phyloP scores from a whole-genome alignment of 768 basidiomycete genomes.

The Suillus clintonianus region DNA sequence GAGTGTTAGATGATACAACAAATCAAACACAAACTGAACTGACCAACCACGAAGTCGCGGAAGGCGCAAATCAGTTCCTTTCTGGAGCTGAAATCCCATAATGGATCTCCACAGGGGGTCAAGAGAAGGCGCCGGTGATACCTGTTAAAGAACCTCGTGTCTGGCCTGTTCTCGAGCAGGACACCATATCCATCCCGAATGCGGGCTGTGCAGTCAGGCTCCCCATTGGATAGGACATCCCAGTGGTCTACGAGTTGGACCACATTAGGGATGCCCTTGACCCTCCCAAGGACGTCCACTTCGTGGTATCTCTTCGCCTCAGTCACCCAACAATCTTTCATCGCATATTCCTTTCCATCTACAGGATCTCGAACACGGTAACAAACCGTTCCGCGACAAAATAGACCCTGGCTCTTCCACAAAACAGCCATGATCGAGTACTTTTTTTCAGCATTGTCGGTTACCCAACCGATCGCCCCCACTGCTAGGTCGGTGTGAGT shows the following conservation, averaged over 20 bases:
- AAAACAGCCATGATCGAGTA: background rate
- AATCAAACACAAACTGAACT: background rate
- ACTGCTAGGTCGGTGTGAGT: background rate
- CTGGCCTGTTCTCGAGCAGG: background rate
- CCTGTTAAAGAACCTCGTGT: background rate
- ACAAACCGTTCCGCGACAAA: background rate
- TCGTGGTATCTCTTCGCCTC: background rate
- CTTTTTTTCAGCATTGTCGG: background rate
- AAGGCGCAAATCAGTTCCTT: conserved; percentile 9
- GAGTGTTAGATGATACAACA: background rate
- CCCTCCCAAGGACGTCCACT: background rate
- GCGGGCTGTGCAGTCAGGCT: background rate
- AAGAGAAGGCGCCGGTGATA: background rate
- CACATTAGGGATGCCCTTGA: background rate
- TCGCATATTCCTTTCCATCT: background rate
- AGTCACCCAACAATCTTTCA: background rate
- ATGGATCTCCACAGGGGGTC: background rate
- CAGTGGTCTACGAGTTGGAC: background rate
- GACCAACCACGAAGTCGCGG: conserved; percentile 2
- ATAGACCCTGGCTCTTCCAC: background rate
- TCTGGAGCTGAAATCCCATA: background rate
- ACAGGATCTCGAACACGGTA: background rate
- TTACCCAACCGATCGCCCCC: background rate
- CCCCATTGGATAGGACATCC: background rate
- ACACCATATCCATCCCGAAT: background rate